Evolutionary conservation across 306 rosid genomes (phyloP).

Genomic region (Quercus mongolica): DNA sequence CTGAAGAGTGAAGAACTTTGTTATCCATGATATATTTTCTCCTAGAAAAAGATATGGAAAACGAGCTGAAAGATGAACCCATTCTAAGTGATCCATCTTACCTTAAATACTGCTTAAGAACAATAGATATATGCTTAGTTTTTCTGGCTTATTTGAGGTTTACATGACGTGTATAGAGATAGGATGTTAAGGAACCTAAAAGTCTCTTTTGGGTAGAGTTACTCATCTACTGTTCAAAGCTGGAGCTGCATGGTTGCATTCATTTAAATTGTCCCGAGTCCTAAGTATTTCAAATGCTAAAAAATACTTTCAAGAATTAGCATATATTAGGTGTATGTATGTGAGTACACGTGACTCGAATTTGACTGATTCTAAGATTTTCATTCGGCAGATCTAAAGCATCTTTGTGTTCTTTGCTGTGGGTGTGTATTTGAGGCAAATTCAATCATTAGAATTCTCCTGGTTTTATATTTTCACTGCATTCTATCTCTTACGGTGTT

Average conservation of each 20-base stretch:
- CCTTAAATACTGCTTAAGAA: background rate
- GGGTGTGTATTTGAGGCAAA: background rate
- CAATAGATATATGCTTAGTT: background rate
- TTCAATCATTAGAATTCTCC: background rate
- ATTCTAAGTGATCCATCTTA: background rate
- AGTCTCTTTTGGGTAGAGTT: background rate
- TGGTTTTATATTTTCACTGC: background rate
- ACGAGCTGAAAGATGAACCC: background rate
- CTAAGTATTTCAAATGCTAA: background rate
- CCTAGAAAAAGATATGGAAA: background rate
- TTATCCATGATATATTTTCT: background rate
- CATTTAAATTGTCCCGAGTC: background rate
- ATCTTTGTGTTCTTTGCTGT: background rate
- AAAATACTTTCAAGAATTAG: background rate
- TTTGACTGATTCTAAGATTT: background rate
- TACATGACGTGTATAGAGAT: background rate
- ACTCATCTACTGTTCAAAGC: background rate
- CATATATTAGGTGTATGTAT: background rate
- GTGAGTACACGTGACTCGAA: background rate
- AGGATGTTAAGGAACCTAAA: background rate
- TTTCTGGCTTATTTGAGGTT: background rate
- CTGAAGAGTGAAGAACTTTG: constrained; percentile 1
- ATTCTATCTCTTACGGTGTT: background rate
- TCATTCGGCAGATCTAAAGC: background rate
- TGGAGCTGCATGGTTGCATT: background rate